Base-by-base conservation (phyloP, 768 basidiomycete species). In the Boletellus emodensis region DNA sequence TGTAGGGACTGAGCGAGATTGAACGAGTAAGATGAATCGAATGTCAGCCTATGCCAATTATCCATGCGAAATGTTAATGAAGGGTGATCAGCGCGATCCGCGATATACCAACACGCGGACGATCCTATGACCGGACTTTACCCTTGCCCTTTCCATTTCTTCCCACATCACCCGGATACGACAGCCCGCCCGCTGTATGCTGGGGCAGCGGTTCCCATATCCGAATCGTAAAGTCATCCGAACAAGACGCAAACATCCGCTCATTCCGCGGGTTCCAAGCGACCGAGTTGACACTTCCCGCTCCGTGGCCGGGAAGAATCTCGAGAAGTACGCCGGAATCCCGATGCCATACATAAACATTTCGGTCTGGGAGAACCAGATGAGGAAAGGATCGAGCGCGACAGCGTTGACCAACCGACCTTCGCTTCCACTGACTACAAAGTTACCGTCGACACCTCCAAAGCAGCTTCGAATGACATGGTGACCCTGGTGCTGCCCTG, bases 341-440 rank as follows among this genome's bases (percentile, higher is more conserved):
- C 40, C 88, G 82, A 66, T 97, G 90, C 94, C 95, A 99, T 33
- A 97, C 81, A 71, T 97, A 96, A 40, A 98, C 86, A 55, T 88
- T 88, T 39, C 86, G 83, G 70, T 99, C 96, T 98, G 64, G 37
- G 26, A 39, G n/a, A 33, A 46, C 51, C 34, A 20, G 37, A 55
- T 54, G 54, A 59, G 40, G 9, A 39, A 45, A 54, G 46, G 49
- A 24, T 34, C 40, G 38, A 32, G 46, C 13, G 42, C 22, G 40
- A 30, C 13, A 37, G n/a, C 35, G 32, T 9, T 12, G 33, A 38
- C 34, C 30, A 30, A 59, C 80, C 46, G 56, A 91, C 95, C 95
- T 83, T 97, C 95, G 62, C 93, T 95, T 18, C 95, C 96, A 61
- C 90, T 93, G 53, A 92, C 80, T 45, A 99, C 80, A 64, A 94